These are phyloP conservation scores for Cyathus striatus DNA, from an alignment of 768 basidiomycete species.

Conservation along the genomic window DNA sequence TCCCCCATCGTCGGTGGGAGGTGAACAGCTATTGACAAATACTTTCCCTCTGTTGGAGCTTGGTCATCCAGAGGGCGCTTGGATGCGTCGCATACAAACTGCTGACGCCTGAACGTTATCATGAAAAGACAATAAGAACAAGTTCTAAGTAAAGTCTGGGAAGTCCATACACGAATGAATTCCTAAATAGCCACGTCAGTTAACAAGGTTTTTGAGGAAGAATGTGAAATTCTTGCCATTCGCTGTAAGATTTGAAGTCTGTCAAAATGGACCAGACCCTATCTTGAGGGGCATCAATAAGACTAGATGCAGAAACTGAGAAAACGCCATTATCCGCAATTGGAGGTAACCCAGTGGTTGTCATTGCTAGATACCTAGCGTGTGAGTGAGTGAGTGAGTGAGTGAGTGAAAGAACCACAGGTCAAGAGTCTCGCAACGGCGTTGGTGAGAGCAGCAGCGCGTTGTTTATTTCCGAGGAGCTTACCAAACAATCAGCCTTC, in stretches of 20 bases:
- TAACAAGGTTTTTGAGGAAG: too few relatives aligned
- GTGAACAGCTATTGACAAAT: slow-evolving; percentile 46
- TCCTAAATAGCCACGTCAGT: too few relatives aligned
- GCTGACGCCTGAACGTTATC: slow-evolving; percentile 35
- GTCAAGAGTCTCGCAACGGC: too few relatives aligned
- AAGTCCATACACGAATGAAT: slow-evolving; percentile 50
- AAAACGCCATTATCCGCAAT: slow-evolving; percentile 39
- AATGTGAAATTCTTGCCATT: slow-evolving; percentile 57
- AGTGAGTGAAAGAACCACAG: too few relatives aligned
- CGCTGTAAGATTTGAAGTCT: slow-evolving; percentile 57
- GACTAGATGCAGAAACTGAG: slow-evolving; percentile 33
- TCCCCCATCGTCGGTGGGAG: slow-evolving; percentile 56
- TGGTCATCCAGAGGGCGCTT: slow-evolving; percentile 40
- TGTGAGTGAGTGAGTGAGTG: too few relatives aligned
- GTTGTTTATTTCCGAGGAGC: too few relatives aligned
- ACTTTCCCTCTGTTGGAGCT: slow-evolving; percentile 41
- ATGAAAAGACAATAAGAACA: background rate
- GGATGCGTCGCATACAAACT: slow-evolving; percentile 35
- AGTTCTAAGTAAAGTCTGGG: slow-evolving; percentile 2
- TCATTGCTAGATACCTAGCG: background rate
- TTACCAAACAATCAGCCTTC: too few relatives aligned
- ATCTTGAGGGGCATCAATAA: slow-evolving; percentile 58
- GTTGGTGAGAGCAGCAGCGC: too few relatives aligned
- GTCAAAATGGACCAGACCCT: slow-evolving; percentile 56
- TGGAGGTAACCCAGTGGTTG: slow-evolving; percentile 24